phyloP scores from a whole-genome alignment of 352 stramenopile genomes.

The Poterioochromonas sp. region DNA sequence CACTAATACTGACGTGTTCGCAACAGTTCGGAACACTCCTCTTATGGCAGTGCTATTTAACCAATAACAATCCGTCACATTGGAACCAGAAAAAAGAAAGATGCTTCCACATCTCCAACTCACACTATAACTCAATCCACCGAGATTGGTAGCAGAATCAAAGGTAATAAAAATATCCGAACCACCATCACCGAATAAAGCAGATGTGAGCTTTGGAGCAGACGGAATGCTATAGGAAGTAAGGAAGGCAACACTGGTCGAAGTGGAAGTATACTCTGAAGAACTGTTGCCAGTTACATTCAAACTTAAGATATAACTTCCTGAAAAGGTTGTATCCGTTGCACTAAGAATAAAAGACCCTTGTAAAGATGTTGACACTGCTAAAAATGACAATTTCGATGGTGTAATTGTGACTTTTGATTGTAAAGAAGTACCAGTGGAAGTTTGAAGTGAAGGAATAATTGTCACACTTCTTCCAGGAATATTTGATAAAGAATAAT shows the following conservation, averaged over 20 bases:
- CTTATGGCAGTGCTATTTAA: background rate
- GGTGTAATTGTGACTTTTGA: too few relatives aligned
- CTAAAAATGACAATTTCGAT: background rate
- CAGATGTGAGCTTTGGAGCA: background rate
- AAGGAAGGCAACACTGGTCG: background rate
- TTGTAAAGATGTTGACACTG: background rate
- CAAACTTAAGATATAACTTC: background rate
- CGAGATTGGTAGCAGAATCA: constrained; percentile 13
- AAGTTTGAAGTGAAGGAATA: background rate
- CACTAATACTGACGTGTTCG: background rate
- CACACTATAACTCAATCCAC: background rate
- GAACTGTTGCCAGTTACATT: background rate
- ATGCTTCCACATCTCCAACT: background rate
- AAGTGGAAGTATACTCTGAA: background rate
- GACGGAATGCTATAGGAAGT: background rate
- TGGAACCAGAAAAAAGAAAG: background rate
- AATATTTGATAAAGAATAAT: background rate
- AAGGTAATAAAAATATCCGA: background rate
- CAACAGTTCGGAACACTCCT: background rate
- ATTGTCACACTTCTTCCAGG: background rate
- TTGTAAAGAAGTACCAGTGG: background rate
- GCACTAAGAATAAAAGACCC: background rate
- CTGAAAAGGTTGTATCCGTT: background rate
- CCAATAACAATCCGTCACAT: constrained; percentile 1
- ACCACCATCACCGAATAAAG: background rate